phyloP scores from a whole-genome alignment of 2,329 filamentous ascomycete species.

The Clonostachys sp. region DNA sequence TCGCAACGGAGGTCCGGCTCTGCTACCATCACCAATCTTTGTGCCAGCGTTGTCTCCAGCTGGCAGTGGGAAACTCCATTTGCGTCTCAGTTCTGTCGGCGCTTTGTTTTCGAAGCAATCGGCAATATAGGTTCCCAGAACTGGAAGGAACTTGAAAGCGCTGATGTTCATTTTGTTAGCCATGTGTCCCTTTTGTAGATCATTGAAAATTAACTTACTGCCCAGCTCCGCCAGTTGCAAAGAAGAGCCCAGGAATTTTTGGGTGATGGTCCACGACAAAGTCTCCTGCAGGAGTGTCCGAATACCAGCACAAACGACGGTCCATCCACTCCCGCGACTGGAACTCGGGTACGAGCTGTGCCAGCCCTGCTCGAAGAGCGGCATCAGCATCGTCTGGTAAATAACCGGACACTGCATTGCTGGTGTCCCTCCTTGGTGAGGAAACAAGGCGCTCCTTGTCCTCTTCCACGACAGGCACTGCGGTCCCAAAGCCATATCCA shows the following conservation, averaged over 20 bases:
- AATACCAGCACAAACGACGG: conserved; percentile 59
- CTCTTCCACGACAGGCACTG: conserved; percentile 10
- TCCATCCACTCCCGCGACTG: conserved; percentile 43
- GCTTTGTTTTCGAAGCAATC: conserved; percentile 26
- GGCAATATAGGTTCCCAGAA: conserved; percentile 14
- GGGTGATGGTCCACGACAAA: conserved; percentile 58
- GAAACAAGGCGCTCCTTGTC: conserved; percentile 14
- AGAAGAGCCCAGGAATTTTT: conserved; percentile 33
- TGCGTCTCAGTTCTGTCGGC: conserved; percentile 12
- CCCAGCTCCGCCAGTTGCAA: conserved; percentile 42
- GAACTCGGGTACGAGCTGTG: conserved; percentile 49
- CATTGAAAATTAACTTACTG: conserved; percentile 17
- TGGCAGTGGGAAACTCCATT: conserved; percentile 17
- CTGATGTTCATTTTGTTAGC: neutral
- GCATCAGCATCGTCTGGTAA: conserved; percentile 45
- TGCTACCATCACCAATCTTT: conserved; percentile 19
- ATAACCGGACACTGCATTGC: conserved; percentile 32
- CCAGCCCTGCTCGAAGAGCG: conserved; percentile 44
- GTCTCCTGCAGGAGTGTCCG: conserved; percentile 59
- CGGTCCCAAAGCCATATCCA: conserved; percentile 47
- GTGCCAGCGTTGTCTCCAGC: neutral
- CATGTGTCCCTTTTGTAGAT: neutral
- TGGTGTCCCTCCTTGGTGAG: conserved; percentile 23
- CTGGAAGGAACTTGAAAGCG: conserved; percentile 15
- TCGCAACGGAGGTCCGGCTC: conserved; percentile 17